Evolutionary conservation across 1,284 basidiomycete species (phyloP), one percentile per base, ranked within the genome.

Genomic region (Peniophora sp.): DNA sequence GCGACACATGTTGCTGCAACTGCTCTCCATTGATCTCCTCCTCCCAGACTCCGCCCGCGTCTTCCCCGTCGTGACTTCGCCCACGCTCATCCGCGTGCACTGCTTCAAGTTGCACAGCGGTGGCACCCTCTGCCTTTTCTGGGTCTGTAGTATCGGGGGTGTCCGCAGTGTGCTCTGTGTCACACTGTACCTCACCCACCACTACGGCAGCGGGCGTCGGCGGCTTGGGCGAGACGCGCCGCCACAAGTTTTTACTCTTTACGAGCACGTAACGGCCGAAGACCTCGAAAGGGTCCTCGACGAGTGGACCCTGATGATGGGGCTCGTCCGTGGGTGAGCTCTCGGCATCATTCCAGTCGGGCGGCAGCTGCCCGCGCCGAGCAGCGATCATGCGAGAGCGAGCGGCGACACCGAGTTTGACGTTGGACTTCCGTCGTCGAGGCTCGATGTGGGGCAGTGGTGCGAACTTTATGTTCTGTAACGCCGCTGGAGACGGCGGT

Each of bases 331-430:
- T 48, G 37, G 37, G 37, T 8, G 37, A 5, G n/a, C 5, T 5
- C n/a, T 57, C 53, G 5, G 37, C 3, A 9, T 53, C 53, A 17
- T 49, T 49, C 53, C 53, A 55, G 35, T 36, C 23, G 15, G 49
- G 48, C 18, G 53, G 27, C n/a, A 35, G 18, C 24, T 35, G 41
- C 22, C 11, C 20, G 48, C 64, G 63, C 51, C 64, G 67, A 49
- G 69, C 63, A 39, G 70, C 65, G 48, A 74, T 64, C 57, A 81
- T 68, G 51, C 74, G 72, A 23, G 71, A 71, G 48, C 80, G 78
- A n/a, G 76, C 79, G 48, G 81, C 76, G 57, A 83, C 74, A 23
- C 84, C 84, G 15, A 87, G 70, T 15, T 79, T 82, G n/a, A 72
- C 68, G 43, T 68, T 64, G 6, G 75, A 77, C 42, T 75, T 73